Conservation (phyloP, 2,329 filamentous ascomycete genomes). For the Furcasterigmium sp. region DNA sequence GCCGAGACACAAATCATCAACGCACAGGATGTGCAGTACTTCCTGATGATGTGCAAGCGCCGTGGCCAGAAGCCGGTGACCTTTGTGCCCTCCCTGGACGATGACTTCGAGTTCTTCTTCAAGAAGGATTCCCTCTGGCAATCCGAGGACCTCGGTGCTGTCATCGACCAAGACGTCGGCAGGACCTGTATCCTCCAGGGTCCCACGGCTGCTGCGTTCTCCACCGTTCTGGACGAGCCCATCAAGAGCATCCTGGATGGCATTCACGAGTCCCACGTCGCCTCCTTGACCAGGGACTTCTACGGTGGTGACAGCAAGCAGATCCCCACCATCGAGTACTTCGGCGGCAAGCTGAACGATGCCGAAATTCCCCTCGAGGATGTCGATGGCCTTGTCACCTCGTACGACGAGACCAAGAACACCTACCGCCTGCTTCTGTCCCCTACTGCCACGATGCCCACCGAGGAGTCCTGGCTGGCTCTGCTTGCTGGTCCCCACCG, state of each 20-base stretch:
- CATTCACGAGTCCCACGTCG: slow-evolving; percentile 85
- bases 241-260: slow-evolving; percentile 91
- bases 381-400: slow-evolving; percentile 79
- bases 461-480: slow-evolving; percentile 78
- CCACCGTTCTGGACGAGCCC: slow-evolving; percentile 84
- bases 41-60: slow-evolving; percentile 86
- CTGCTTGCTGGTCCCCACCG: slow-evolving; percentile 80
- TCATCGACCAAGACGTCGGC: slow-evolving; percentile 92
- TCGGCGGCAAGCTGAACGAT: slow-evolving; percentile 81
- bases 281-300: slow-evolving; percentile 69
- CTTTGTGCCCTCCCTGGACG: slow-evolving; percentile 91
- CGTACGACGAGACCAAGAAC: slow-evolving; percentile 75
- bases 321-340: slow-evolving; percentile 89
- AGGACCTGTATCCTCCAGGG: slow-evolving; percentile 95
- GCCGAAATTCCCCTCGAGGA: slow-evolving; percentile 63
- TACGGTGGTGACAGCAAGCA: slow-evolving; percentile 68
- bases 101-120: slow-evolving; percentile 99
- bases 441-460: slow-evolving; percentile 68
- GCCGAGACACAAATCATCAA: slow-evolving; percentile 90
- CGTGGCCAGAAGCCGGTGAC: slow-evolving; percentile 93
- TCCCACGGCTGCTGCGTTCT: slow-evolving; percentile 87
- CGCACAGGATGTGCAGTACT: slow-evolving; percentile 96
- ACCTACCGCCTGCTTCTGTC: slow-evolving; percentile 78
- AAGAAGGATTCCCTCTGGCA: slow-evolving; percentile 99
- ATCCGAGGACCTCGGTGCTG: slow-evolving; percentile 93